A percentile compares a stretch with the other conserved stretches of the same genome.
phyloP scores from a whole-genome alignment of 371 early-diverging fungal genomes.

The Zychaea mexicana region DNA sequence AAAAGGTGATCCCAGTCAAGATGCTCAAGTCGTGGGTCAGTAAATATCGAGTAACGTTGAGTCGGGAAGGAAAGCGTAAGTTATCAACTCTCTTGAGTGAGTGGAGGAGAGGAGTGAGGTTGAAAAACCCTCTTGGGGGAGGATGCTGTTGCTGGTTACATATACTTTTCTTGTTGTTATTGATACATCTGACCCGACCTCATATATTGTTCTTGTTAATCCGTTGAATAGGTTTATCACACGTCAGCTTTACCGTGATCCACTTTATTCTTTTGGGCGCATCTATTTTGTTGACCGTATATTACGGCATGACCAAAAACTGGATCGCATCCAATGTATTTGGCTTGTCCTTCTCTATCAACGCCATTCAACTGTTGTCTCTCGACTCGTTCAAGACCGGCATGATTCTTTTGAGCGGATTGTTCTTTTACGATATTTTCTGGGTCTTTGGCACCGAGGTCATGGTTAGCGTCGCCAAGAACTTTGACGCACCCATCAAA shows the following conservation, averaged over 20 bases:
- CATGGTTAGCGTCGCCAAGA: constrained; percentile 97
- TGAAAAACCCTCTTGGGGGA: neutral
- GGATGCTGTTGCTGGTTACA: neutral
- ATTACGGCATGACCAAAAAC: constrained; percentile 86
- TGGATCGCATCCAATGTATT: constrained; percentile 92
- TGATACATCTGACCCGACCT: too few relatives aligned
- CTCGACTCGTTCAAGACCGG: constrained; percentile 96
- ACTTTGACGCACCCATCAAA: constrained; percentile 97
- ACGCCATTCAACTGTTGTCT: constrained; percentile 85
- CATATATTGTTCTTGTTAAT: neutral
- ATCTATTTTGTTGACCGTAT: constrained; percentile 68
- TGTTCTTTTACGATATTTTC: constrained; percentile 97
- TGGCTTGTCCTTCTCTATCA: constrained; percentile 85
- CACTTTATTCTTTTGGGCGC: constrained; percentile 62
- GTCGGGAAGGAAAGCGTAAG: constrained; percentile 73
- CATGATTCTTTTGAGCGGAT: constrained; percentile 86
- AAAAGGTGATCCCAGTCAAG: constrained; percentile 48
- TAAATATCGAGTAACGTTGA: constrained; percentile 72
- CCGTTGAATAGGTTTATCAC: constrained; percentile 58
- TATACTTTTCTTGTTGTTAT: neutral
- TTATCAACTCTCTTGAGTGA: too few relatives aligned
- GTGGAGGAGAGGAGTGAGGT: neutral
- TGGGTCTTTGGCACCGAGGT: constrained; percentile 99
- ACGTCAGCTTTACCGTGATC: constrained; percentile 73
- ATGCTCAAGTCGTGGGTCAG: constrained; percentile 54